These are phyloP conservation scores for Pholiota molesta DNA, from an alignment of 768 basidiomycete genomes.

Conservation along the genomic window DNA sequence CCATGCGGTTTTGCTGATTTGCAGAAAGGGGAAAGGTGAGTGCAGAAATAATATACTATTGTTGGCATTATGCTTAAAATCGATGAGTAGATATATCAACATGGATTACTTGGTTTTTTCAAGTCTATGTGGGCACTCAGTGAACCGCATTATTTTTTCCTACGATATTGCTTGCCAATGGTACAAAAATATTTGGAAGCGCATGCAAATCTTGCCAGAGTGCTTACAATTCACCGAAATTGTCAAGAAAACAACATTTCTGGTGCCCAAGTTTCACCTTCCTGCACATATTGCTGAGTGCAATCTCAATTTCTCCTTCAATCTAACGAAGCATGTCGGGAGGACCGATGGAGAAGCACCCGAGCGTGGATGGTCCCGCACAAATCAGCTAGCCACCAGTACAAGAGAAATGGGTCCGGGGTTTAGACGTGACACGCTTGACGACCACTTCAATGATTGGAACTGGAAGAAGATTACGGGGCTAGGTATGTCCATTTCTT, in stretches of 20 bases:
- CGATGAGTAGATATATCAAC: conserved; percentile 22
- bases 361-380: conserved; percentile 32
- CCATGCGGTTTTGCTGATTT: conserved; percentile 30
- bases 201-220: conserved; percentile 9
- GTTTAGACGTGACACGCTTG: conserved; percentile 30
- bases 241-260: conserved; percentile 10
- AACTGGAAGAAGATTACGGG: conserved; percentile 36
- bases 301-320: conserved; percentile 21
- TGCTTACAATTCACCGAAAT: not conserved
- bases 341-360: conserved; percentile 37
- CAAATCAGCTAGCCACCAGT: conserved; percentile 33
- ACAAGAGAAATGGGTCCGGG: conserved; percentile 41
- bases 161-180: conserved; percentile 30
- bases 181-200: conserved; percentile 19
- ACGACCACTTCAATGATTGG: conserved; percentile 37
- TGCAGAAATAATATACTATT: not conserved
- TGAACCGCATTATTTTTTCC: conserved; percentile 17
- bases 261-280: conserved; percentile 32
- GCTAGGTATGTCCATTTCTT: conserved; percentile 23
- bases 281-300: conserved; percentile 21
- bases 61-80: not conserved
- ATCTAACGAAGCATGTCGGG: conserved; percentile 32
- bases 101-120: conserved; percentile 32
- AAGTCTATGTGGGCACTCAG: conserved; percentile 13
- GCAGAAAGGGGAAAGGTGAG: conserved; percentile 36